phyloP scores from a whole-genome alignment of 2,329 filamentous ascomycete genomes.

The Aspergillus sojae region DNA sequence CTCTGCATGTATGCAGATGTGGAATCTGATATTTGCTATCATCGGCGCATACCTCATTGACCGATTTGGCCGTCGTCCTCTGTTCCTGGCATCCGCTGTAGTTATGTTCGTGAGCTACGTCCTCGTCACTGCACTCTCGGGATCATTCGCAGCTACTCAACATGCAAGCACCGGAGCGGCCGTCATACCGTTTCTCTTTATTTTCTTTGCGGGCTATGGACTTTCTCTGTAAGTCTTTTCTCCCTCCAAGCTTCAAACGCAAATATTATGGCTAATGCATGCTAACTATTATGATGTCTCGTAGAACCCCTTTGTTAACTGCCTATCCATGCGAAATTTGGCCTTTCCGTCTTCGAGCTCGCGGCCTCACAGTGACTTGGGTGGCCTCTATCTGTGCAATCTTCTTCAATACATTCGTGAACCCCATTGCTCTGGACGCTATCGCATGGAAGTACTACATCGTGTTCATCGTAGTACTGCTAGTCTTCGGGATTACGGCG shows the following conservation, averaged over 20 bases:
- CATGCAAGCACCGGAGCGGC: conserved; percentile 23
- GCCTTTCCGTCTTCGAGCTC: conserved; percentile 26
- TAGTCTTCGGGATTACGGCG: conserved; percentile 8
- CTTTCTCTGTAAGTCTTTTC: conserved; percentile 24
- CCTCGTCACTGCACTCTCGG: conserved; percentile 28
- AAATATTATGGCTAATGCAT: background rate
- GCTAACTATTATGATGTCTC: background rate
- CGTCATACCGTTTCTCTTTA: conserved; percentile 32
- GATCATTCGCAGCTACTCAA: conserved; percentile 20
- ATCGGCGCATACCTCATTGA: conserved; percentile 23
- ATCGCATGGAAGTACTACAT: conserved; percentile 29
- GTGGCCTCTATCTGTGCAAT: conserved; percentile 17
- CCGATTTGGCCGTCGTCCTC: conserved; percentile 20
- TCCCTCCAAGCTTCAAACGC: background rate
- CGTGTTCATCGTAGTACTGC: conserved; percentile 21
- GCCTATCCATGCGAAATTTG: conserved; percentile 30
- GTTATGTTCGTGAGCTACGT: conserved; percentile 26
- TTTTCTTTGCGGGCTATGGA: conserved; percentile 31
- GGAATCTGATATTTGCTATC: conserved; percentile 26
- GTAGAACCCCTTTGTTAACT: conserved; percentile 24
- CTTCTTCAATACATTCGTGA: conserved; percentile 27
- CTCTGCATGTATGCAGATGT: conserved; percentile 23
- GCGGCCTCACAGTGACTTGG: conserved; percentile 27
- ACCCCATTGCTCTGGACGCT: conserved; percentile 24
- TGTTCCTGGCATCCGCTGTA: conserved; percentile 22